phyloP scores from a whole-genome alignment of 169 alveolate species.

The Plasmodium berghei region DNA sequence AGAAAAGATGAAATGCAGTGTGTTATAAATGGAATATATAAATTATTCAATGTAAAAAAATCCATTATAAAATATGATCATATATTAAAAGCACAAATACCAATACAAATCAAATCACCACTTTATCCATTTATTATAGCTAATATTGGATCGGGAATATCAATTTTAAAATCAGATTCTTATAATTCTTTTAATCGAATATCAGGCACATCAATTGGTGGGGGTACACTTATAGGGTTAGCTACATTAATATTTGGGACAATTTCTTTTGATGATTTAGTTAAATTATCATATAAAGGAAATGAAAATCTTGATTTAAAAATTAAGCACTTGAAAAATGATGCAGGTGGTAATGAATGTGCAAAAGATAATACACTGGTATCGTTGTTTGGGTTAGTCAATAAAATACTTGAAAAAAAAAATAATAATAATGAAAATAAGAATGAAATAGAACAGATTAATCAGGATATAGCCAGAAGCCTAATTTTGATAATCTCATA shows the following conservation, averaged over 20 bases:
- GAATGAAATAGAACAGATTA: constrained; percentile 28
- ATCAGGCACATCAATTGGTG: constrained; percentile 94
- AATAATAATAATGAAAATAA: background rate
- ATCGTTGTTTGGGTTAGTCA: constrained; percentile 85
- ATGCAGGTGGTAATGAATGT: constrained; percentile 80
- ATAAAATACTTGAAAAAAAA: constrained; percentile 48
- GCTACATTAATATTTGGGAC: constrained; percentile 87
- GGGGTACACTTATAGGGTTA: constrained; percentile 93
- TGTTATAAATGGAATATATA: constrained; percentile 87
- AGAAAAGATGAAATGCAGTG: constrained; percentile 91
- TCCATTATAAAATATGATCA: constrained; percentile 84
- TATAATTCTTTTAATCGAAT: constrained; percentile 30
- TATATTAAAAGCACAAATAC: constrained; percentile 76
- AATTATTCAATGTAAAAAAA: constrained; percentile 80
- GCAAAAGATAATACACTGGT: constrained; percentile 86
- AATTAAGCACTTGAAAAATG: constrained; percentile 79
- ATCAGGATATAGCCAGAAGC: constrained; percentile 90
- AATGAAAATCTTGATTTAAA: constrained; percentile 79
- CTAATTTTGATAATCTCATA: constrained; percentile 90
- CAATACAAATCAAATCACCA: constrained; percentile 76
- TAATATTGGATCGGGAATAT: constrained; percentile 94
- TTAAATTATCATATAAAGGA: constrained; percentile 87
- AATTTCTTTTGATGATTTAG: constrained; percentile 88
- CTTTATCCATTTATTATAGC: constrained; percentile 89
- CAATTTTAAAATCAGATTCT: constrained; percentile 87